Percentiles rank a stretch among this genome's conserved stretches.
These are phyloP conservation scores for Aspergillus asperescens DNA, from an alignment of 495 filamentous ascomycete species.

Conservation along the genomic window DNA sequence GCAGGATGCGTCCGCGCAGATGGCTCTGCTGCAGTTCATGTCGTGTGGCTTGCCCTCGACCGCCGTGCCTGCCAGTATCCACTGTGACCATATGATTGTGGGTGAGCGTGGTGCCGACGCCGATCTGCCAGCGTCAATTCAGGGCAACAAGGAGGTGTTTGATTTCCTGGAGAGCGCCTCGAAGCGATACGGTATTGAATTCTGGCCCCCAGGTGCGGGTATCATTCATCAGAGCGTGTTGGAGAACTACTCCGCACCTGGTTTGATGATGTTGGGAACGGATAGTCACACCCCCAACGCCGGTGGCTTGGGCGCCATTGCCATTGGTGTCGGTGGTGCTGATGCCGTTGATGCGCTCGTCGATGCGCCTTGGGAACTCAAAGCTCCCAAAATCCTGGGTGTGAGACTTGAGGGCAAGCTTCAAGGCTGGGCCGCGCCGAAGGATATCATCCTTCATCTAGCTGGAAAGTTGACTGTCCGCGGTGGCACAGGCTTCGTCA, in stretches of 20 bases:
- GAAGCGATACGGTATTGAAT: slow-evolving; percentile 96
- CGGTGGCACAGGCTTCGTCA: slow-evolving; percentile 94
- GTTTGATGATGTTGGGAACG: slow-evolving; percentile 98
- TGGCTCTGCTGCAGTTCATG: slow-evolving; percentile 99
- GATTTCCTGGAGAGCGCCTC: slow-evolving; percentile 93
- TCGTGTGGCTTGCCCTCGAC: slow-evolving; percentile 85
- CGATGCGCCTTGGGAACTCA: slow-evolving; percentile 95
- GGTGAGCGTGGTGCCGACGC: slow-evolving; percentile 78
- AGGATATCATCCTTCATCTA: slow-evolving; percentile 98
- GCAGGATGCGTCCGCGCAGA: slow-evolving; percentile 98
- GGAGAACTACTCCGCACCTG: slow-evolving; percentile 96
- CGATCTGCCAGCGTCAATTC: slow-evolving; percentile 80
- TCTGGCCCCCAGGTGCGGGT: slow-evolving; percentile 97
- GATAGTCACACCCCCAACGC: slow-evolving; percentile 98
- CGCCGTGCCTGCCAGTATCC: slow-evolving; percentile 94
- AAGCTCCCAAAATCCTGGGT: slow-evolving; percentile 96
- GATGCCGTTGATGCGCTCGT: slow-evolving; percentile 99
- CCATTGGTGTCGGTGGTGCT: slow-evolving; percentile 97
- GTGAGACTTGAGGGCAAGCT: slow-evolving; percentile 86
- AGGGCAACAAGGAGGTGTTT: slow-evolving; percentile 94
- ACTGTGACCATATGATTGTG: slow-evolving; percentile 99
- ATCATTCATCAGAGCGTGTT: slow-evolving; percentile 98
- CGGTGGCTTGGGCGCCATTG: slow-evolving; percentile 87
- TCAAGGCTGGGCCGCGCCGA: slow-evolving; percentile 91
- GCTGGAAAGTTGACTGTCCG: slow-evolving; percentile 96